phyloP scores from a whole-genome alignment of 2,329 filamentous ascomycete genomes.

The Xylaria sp. region DNA sequence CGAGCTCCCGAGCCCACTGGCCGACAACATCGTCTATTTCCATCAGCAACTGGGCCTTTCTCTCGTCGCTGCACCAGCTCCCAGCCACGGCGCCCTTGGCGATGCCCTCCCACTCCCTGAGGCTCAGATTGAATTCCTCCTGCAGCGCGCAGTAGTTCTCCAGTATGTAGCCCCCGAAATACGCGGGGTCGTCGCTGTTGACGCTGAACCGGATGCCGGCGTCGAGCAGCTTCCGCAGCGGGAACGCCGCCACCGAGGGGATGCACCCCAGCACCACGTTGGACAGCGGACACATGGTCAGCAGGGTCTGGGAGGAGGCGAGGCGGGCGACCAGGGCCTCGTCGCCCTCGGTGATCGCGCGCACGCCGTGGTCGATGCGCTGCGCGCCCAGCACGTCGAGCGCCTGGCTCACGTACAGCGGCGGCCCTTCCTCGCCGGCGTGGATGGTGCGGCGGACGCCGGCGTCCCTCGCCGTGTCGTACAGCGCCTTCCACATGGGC shows the following conservation, averaged over 20 bases:
- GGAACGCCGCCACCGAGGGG: constrained; percentile 55
- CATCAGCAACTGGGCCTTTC: constrained; percentile 62
- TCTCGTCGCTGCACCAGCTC: constrained; percentile 68
- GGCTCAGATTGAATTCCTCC: constrained; percentile 65
- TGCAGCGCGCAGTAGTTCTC: constrained; percentile 79
- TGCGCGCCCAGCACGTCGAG: constrained; percentile 63
- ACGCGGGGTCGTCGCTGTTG: constrained; percentile 75
- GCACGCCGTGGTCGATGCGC: constrained; percentile 77
- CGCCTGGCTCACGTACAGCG: constrained; percentile 65
- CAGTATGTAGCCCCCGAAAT: constrained; percentile 75
- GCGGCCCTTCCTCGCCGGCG: constrained; percentile 74
- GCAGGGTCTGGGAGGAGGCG: constrained; percentile 57
- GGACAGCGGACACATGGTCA: constrained; percentile 74
- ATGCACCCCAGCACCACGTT: constrained; percentile 69
- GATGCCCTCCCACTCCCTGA: constrained; percentile 69
- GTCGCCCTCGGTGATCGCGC: constrained; percentile 58
- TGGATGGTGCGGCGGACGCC: constrained; percentile 70
- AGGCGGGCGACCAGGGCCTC: constrained; percentile 60
- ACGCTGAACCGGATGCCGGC: constrained; percentile 69
- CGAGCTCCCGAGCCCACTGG: constrained; percentile 21
- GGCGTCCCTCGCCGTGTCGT: constrained; percentile 52
- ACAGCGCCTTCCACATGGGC: constrained; percentile 65
- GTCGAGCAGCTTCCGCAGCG: constrained; percentile 65
- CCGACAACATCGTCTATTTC: constrained; percentile 46
- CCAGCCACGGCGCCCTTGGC: constrained; percentile 63